Percentiles rank a stretch among this genome's conserved stretches.
These are phyloP conservation scores for Alternaria ventricosa DNA, from an alignment of 2,329 filamentous ascomycete species.

Conservation along the genomic window DNA sequence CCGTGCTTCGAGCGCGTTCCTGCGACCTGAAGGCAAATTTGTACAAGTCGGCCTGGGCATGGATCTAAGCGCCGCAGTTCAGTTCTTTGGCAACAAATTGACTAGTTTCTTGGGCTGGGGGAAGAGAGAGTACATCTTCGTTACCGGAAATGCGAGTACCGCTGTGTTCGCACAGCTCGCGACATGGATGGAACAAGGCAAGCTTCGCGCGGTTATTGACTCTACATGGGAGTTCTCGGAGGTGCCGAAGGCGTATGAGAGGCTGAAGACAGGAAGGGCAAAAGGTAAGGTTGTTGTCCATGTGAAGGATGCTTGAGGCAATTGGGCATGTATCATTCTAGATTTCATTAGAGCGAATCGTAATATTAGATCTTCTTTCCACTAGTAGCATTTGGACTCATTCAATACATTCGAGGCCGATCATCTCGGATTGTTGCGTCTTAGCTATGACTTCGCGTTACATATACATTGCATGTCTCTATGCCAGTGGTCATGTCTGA, in stretches of 20 bases:
- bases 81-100: not conserved
- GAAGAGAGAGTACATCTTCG: constrained; percentile 8
- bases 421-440: not conserved
- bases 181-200: constrained; percentile 62
- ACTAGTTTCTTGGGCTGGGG: not conserved
- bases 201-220: constrained; percentile 63
- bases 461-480: no score
- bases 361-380: not conserved
- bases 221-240: constrained; percentile 61
- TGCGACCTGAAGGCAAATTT: constrained; percentile 13
- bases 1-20: constrained; percentile 2
- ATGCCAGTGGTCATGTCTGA: no score
- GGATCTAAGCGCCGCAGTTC: not conserved
- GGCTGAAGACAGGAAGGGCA: constrained; percentile 59
- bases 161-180: constrained; percentile 51
- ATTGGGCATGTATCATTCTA: not conserved
- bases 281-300: constrained; percentile 63
- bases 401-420: not conserved
- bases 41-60: constrained; percentile 1
- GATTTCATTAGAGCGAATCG: not conserved
- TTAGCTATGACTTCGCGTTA: no score
- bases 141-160: constrained; percentile 34
- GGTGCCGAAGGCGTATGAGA: constrained; percentile 61
- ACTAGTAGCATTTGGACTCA: not conserved
- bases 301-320: constrained; percentile 1